Evolutionary conservation across 192 early-diverging fungal genomes (phyloP).

Genomic region (Linnemannia elongata): DNA sequence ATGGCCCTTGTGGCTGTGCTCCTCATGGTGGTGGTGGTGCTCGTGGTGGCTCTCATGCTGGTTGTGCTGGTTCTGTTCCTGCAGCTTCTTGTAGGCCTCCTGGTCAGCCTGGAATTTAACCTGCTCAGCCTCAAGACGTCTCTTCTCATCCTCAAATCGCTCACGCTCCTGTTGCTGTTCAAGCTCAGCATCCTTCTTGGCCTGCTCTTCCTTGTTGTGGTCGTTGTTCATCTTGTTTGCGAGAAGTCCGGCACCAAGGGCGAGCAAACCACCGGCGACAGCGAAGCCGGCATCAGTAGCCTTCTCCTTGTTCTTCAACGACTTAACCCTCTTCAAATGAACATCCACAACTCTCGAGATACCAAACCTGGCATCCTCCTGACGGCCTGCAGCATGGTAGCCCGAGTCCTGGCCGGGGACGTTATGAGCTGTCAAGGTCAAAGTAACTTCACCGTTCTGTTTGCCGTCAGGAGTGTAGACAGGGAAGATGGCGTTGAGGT

Average conservation of each 20-base stretch:
- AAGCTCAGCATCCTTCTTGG: conserved; percentile 17
- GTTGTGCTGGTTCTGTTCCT: conserved; percentile 2
- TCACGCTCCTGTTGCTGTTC: conserved; percentile 6
- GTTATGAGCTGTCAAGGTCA: conserved; percentile 56
- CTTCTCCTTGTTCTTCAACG: conserved; percentile 55
- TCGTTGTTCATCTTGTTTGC: conserved; percentile 60
- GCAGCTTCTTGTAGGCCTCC: not conserved
- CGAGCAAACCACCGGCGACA: conserved; percentile 57
- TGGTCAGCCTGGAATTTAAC: conserved; percentile 35
- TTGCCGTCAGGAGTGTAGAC: conserved; percentile 58
- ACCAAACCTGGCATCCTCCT: conserved; percentile 10
- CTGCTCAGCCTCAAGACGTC: conserved; percentile 29
- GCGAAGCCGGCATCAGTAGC: conserved; percentile 57
- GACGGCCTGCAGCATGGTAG: conserved; percentile 17
- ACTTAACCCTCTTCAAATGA: conserved; percentile 59
- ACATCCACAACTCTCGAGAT: conserved; percentile 50
- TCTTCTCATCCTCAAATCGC: conserved; percentile 35
- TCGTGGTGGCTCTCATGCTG: conserved; percentile 9
- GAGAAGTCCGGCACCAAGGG: conserved; percentile 59
- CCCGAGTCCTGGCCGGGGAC: conserved; percentile 52
- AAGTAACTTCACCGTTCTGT: conserved; percentile 49
- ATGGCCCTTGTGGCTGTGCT: conserved; percentile 6
- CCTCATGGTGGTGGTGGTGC: conserved; percentile 15
- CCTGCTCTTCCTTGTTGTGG: conserved; percentile 39
- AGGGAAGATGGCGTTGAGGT: conserved; percentile 59